Base-by-base conservation (phyloP, 768 basidiomycete species). In the Rossbeevera mucosa region DNA sequence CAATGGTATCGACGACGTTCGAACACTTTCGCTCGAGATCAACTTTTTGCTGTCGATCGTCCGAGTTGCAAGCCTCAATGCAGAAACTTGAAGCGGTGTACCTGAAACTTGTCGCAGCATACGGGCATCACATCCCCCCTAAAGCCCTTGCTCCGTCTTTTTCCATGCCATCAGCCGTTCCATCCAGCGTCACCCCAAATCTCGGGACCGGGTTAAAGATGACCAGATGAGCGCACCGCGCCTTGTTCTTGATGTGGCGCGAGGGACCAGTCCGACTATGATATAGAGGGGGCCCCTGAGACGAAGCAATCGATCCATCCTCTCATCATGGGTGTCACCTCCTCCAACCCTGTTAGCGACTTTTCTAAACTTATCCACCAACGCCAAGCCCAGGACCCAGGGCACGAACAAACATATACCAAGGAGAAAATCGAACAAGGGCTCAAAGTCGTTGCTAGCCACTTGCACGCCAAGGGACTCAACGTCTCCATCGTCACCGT, bases 401-500 rank as follows among this genome's bases (percentile, higher is more conserved):
- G 45, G 13, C 24, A 28, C 13, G 53, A 53, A 33, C 45, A 54
- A 16, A 28, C 44, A 13, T 54, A 54, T 25, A 18, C 53, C 4
- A 54, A 52, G 25, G 44, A 9, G 7, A 20, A 16, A 29, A 55
- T 55, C 22, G 51, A 55, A 22, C 13, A 29, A 38, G 51, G 46
- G 2, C 51, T 55, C 18, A 20, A 25, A 7, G 22, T 44, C n/a
- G 54, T 54, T 22, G 54, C 54, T 20, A 18, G 36, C n/a, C 18
- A 44, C 22, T 21, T 55, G 31, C 25, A 20, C 2, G 53, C 41
- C 26, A 53, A 55, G 21, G 6, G 14, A 5, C 54, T 47, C 40
- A 8, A 55, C 7, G 31, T 44, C 21, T 14, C 46, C 46, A 54
- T 55, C 43, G 52, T 48, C 36, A 13, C 53, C 21, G 47, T 54